Base-by-base conservation (phyloP, 2,329 filamentous ascomycete genomes). In the Leptographium flavum region DNA sequence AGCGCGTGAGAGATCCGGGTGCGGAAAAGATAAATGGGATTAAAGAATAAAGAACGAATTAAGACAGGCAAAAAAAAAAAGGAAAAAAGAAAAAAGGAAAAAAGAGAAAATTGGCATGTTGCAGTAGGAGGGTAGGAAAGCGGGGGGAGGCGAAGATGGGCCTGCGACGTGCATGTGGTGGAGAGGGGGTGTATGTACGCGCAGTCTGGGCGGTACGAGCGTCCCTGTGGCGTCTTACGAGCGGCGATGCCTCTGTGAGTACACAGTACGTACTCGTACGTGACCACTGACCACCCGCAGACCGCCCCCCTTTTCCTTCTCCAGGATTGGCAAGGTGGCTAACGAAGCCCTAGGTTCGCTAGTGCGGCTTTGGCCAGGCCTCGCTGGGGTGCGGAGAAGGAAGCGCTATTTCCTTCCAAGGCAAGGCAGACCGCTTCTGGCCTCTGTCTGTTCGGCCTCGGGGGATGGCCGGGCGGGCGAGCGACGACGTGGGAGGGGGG, bases 101-200 rank as follows among this genome's bases (percentile, higher is more conserved):
- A 45, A 19, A 39, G 3, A 36, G 22, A 27, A 42, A 13, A 33
- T 4, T 9, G 9, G 10, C 23, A 22, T 32, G 44, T 45, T 42
- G 32, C 44, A 45, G 38, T 32, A 22, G 38, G 39, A 46, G 42
- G 42, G 38, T 32, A 22, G 38, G 39, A 46, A 46, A 46, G 45
- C 45, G 44, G 45, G 45, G 45, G 33, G 10, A 11, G 42, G 31
- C n/a, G 36, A 32, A 43, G 42, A 32, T 36, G 41, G 37, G 31
- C 32, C 37, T 21, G 21, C 33, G 11, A 39, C 19, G 25, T 39
- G 28, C 11, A 21, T 39, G 17, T 36, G 19, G 33, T 8, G 19
- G 32, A n/a, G 31, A 31, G 8, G 22, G 32, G 31, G 15, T 15
- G 17, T 17, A 21, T n/a, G 30, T 32, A 15, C 19, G 21, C 8